phyloP scores from a whole-genome alignment of 163 green algal species.

The Trebouxia gelatinosa region DNA sequence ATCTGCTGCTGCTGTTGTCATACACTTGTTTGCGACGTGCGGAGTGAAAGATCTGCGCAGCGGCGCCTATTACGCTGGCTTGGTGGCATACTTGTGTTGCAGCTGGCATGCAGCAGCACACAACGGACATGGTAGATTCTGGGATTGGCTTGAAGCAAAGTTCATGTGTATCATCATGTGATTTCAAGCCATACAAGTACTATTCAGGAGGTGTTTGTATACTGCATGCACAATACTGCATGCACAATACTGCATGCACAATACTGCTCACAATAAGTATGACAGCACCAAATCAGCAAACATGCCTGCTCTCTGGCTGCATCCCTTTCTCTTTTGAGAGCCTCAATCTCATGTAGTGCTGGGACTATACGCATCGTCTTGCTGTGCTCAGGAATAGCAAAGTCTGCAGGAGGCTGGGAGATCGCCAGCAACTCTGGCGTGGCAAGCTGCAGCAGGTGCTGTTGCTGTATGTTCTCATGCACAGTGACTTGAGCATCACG shows the following conservation, averaged over 20 bases:
- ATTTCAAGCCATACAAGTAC: neutral
- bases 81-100: too few species aligned
- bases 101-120: neutral
- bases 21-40: too few species aligned
- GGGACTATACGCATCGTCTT: slow-evolving; percentile 20
- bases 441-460: slow-evolving; percentile 15
- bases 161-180: neutral
- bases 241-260: neutral
- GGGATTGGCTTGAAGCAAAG: neutral
- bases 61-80: too few species aligned
- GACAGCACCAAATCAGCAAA: neutral
- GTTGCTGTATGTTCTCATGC: slow-evolving; percentile 22
- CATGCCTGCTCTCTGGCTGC: slow-evolving; percentile 22
- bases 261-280: neutral
- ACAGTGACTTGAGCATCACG: slow-evolving; percentile 9
- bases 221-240: neutral
- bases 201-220: neutral
- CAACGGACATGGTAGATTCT: neutral
- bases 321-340: slow-evolving; percentile 10
- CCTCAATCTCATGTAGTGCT: slow-evolving; percentile 31
- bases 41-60: too few species aligned
- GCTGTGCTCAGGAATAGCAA: neutral
- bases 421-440: slow-evolving; percentile 28
- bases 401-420: slow-evolving; percentile 15
- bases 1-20: too few species aligned